These are phyloP conservation scores for Dactylellina sp. DNA, from an alignment of 2,329 filamentous ascomycete species.

Conservation along the genomic window DNA sequence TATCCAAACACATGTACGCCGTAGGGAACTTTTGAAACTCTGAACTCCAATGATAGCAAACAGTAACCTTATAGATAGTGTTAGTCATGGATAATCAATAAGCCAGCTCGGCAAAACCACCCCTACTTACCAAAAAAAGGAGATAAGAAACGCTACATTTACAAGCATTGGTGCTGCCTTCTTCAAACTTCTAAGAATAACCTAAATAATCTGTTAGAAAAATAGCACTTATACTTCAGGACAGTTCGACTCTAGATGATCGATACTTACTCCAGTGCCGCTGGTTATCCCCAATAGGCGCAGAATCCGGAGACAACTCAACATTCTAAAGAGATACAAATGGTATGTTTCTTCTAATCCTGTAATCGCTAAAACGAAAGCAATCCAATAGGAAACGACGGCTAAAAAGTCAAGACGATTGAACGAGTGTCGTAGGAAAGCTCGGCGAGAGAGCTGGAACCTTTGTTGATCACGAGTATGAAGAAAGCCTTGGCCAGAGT, in stretches of 20 bases:
- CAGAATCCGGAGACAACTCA: slow-evolving; percentile 92
- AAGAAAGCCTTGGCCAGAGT: slow-evolving; percentile 51
- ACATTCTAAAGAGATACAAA: slow-evolving; percentile 92
- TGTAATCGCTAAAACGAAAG: slow-evolving; percentile 78
- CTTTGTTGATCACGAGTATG: slow-evolving; percentile 78
- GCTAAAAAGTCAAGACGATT: slow-evolving; percentile 95
- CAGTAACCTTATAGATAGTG: slow-evolving; percentile 67
- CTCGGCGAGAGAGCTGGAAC: slow-evolving; percentile 85
- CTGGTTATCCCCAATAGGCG: slow-evolving; percentile 91
- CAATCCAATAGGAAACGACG: slow-evolving; percentile 94
- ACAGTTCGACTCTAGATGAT: background rate
- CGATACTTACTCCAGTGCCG: slow-evolving; percentile 80
- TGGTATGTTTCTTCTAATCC: slow-evolving; percentile 77
- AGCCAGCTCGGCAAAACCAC: no score
- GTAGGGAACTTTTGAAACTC: slow-evolving; percentile 88
- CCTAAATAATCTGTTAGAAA: slow-evolving; percentile 66
- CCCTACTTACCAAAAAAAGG: slow-evolving; percentile 82
- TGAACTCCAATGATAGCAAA: slow-evolving; percentile 98
- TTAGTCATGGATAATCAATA: background rate
- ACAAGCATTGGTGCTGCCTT: slow-evolving; percentile 91
- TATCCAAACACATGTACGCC: slow-evolving; percentile 81
- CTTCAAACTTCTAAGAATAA: slow-evolving; percentile 94
- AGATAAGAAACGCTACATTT: slow-evolving; percentile 91
- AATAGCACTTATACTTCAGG: no score
- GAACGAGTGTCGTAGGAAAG: slow-evolving; percentile 93